These are phyloP conservation scores for Meira nashicola DNA, from an alignment of 1,284 basidiomycete species.

Conservation along the genomic window DNA sequence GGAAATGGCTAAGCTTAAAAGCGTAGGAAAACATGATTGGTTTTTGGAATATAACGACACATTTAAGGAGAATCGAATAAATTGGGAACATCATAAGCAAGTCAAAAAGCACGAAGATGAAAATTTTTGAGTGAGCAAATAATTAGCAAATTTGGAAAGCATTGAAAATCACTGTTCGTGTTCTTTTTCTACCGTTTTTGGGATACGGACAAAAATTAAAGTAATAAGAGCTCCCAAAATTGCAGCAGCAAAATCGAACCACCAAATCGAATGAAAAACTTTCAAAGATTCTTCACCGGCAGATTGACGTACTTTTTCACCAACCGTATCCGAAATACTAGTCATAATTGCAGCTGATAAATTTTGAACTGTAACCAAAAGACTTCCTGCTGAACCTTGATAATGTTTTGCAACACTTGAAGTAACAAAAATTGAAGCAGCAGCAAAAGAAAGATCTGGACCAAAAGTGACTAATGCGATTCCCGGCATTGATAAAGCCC, in stretches of 20 bases:
- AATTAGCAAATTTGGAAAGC: not conserved
- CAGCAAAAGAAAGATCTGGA: conserved; percentile 22
- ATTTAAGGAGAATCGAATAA: too few relatives aligned
- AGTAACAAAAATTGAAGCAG: conserved; percentile 26
- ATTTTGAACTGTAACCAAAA: conserved; percentile 28
- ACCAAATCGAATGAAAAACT: conserved; percentile 13
- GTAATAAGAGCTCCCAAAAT: conserved; percentile 12
- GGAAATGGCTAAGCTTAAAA: too few relatives aligned
- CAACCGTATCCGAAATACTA: conserved; percentile 20
- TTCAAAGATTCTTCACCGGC: not conserved
- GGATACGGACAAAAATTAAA: conserved; percentile 18
- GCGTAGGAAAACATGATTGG: too few relatives aligned
- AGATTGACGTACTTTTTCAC: conserved; percentile 10
- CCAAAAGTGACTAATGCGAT: conserved; percentile 21
- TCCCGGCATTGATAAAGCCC: conserved; percentile 23
- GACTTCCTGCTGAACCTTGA: conserved; percentile 23
- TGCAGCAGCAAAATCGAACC: conserved; percentile 21
- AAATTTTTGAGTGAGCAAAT: too few relatives aligned
- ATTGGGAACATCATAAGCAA: too few relatives aligned
- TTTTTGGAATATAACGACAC: too few relatives aligned
- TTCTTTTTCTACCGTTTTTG: conserved; percentile 22
- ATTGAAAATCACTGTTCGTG: conserved; percentile 6
- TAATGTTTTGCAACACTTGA: conserved; percentile 16
- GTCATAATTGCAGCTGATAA: conserved; percentile 23
- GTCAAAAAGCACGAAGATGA: too few relatives aligned